Evolutionary conservation across 2,329 filamentous ascomycete species (phyloP), one percentile per base, ranked within the genome.

Genomic region (Alternaria longipes): DNA sequence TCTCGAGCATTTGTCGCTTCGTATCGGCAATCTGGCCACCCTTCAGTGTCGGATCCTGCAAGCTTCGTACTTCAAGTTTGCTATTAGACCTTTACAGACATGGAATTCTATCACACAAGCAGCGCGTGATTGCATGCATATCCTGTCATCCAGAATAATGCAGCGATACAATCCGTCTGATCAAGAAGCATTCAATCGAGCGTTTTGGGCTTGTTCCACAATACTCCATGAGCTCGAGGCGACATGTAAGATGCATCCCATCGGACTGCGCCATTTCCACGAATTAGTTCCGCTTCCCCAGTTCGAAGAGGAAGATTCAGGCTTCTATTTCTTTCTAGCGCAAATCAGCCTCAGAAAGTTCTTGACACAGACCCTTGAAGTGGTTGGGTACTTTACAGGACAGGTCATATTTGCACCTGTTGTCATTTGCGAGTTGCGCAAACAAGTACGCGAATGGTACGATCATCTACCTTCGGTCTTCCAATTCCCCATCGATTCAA

Each of bases 241-340:
- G 4, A 71, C 71, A 11, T 71, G 72, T 54, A 73, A 74, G 44
- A 72, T 71, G 67, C 70, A 73, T 53, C 68, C 72, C 3, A 74
- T 67, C n/a, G 71, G 72, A 5, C 53, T 74, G 14, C 63, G 69
- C 11, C 70, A 74, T 24, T 73, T 73, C 38, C 72, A 73, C 47
- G 70, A 74, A 32, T 49, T 72, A 14, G 72, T 74, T 4, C 69
- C 71, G 18, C 62, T 74, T n/a, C 71, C 72, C 2, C 67, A 70
- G 32, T 67, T 73, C 38, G 71, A 73, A 34, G 53, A 47, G 22
- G 70, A 72, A 40, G 71, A 74, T 34, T 72, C 72, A 3, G 65
- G 67, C 1, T 70, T 72, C 52, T 71, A 67, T 51, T 74, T 66
- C 52, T 74, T 74, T 36, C 55, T 74, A 5, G 72, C 70, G 8